These are phyloP conservation scores for Jackrogersella multiformis DNA, from an alignment of 495 filamentous ascomycete genomes.

Conservation along the genomic window DNA sequence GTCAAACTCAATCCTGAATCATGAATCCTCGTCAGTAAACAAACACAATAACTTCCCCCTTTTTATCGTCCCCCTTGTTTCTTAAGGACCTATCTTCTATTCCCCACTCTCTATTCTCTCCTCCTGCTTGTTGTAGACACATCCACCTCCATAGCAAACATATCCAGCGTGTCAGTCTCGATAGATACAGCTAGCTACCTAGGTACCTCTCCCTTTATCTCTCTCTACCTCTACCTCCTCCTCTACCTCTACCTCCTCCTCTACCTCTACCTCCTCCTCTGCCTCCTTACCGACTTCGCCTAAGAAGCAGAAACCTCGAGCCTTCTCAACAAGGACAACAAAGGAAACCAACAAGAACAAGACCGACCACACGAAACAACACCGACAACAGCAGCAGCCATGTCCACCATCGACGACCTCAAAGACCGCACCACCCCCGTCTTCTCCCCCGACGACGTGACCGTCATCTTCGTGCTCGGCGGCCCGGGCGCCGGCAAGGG, in stretches of 20 bases:
- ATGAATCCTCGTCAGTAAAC: constrained; percentile 27
- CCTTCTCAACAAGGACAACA: no score
- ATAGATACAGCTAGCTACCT: no score
- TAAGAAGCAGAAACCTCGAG: no score
- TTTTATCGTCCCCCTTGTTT: not conserved
- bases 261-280: no score
- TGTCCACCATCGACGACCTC: constrained; percentile 50
- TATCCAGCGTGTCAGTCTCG: not conserved
- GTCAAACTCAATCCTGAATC: constrained; percentile 11
- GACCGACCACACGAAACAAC: not conserved
- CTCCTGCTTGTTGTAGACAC: not conserved
- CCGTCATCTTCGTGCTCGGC: constrained; percentile 88
- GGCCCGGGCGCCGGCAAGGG: constrained; percentile 83
- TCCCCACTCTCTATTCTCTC: no score
- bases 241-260: no score
- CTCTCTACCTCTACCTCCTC: no score
- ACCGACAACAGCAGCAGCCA: constrained; percentile 24
- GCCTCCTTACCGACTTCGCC: no score
- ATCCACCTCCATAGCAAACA: not conserved
- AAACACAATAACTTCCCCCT: constrained; percentile 15
- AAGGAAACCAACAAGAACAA: not conserved
- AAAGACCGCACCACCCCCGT: constrained; percentile 68
- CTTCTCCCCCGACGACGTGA: constrained; percentile 81
- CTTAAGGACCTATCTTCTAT: not conserved
- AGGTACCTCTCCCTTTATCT: no score